A percentile compares a stretch with the other conserved stretches of the same genome.
phyloP scores from a whole-genome alignment of 2,329 filamentous ascomycete species.

The Xylariaceae sp. region DNA sequence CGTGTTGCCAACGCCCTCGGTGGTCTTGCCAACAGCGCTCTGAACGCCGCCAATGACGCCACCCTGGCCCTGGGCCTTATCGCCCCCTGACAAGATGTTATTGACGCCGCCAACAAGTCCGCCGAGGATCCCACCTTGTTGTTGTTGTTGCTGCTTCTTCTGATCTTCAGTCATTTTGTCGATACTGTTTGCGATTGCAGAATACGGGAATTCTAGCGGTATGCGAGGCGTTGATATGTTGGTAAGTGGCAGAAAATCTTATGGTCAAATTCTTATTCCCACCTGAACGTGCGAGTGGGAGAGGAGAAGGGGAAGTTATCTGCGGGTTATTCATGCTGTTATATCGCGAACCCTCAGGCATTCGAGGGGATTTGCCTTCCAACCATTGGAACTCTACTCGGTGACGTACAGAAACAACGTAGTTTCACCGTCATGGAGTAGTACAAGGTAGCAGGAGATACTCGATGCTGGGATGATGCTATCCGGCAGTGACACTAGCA shows the following conservation, averaged over 20 bases:
- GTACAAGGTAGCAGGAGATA: neutral
- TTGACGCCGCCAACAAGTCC: slow-evolving; percentile 33
- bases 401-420: slow-evolving; percentile 8
- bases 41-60: slow-evolving; percentile 34
- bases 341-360: slow-evolving; percentile 1
- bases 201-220: neutral
- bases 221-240: neutral
- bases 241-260: neutral
- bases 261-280: neutral
- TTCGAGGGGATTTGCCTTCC: slow-evolving; percentile 8
- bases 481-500: slow-evolving; percentile 3
- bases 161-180: slow-evolving; percentile 16
- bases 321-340: slow-evolving; percentile 4
- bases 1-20: slow-evolving; percentile 31
- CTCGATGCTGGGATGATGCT: slow-evolving; percentile 14
- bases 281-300: neutral
- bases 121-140: slow-evolving; percentile 32
- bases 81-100: slow-evolving; percentile 36
- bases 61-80: slow-evolving; percentile 35
- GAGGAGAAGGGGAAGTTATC: too few relatives aligned
- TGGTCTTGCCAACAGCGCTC: slow-evolving; percentile 29
- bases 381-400: neutral
- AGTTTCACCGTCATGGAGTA: slow-evolving; percentile 10
- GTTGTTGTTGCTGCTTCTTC: slow-evolving; percentile 9
- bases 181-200: neutral